Conservation (phyloP, 2,329 filamentous ascomycete species). For the Annulohypoxylon truncatum region DNA sequence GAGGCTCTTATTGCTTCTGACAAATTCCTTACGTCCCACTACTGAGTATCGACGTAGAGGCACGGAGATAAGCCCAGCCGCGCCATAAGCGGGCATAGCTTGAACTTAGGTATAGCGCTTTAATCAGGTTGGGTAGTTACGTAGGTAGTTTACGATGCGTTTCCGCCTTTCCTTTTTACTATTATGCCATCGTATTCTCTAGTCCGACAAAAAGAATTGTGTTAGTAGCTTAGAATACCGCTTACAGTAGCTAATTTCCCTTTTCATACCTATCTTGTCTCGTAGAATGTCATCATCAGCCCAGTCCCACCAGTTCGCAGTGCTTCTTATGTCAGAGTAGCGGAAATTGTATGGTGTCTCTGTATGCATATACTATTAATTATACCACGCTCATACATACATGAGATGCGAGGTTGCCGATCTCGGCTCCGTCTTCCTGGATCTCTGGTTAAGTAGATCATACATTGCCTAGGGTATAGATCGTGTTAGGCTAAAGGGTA, state of each 20-base stretch:
- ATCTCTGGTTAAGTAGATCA: not conserved
- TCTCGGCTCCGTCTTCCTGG: conserved; percentile 26
- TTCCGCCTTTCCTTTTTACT: not conserved
- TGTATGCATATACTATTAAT: conserved; percentile 12
- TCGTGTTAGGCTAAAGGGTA: not conserved
- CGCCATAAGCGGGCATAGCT: conserved; percentile 8
- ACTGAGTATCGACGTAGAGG: not conserved
- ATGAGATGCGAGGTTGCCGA: conserved; percentile 8
- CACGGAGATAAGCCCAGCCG: conserved; percentile 1
- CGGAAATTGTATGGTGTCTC: conserved; percentile 30
- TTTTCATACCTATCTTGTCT: not conserved
- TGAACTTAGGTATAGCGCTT: not conserved
- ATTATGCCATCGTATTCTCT: not conserved
- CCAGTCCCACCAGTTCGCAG: conserved; percentile 10
- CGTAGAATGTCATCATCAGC: not conserved
- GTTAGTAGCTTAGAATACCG: not conserved
- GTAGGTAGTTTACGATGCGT: not conserved
- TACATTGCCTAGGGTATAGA: conserved; percentile 5
- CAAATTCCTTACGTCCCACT: not conserved
- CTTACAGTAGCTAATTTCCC: conserved; percentile 14
- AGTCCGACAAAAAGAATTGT: not conserved
- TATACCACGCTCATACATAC: not conserved
- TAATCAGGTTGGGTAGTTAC: not conserved
- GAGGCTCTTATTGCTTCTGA: not conserved
- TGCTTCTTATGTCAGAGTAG: conserved; percentile 39